Evolutionary conservation across 2,329 filamentous ascomycete genomes (phyloP), one percentile per base, ranked within the genome.

Genomic region (Phoma herbarum): DNA sequence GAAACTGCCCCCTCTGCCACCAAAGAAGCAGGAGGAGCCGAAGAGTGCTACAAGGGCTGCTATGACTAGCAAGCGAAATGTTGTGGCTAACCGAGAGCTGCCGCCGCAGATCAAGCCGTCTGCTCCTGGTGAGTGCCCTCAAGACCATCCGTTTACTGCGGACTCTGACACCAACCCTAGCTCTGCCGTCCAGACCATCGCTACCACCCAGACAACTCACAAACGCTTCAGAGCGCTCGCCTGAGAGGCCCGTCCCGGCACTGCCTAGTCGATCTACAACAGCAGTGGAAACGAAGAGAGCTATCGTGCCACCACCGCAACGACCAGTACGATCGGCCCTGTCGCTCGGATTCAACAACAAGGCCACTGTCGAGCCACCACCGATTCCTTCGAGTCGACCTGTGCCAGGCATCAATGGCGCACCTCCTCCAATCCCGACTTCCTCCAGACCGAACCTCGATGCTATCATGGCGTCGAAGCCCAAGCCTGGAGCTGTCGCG

Each of bases 381-480:
- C 64, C 73, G 6, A 43, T 76, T n/a, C 75, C 73, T 6, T 49
- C 64, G n/a, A 68, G 43, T 25, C 62, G 71, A 20, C 73, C 70
- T 3, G 50, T 59, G 18, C 45, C 58, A 41, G 51, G 60, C 25
- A 28, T 53, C 4, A 46, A 62, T 26, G 59, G 64, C 35, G 66
- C 65, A 11, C 80, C 80, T 23, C 81, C 86, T 2, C 85, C 85
- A 2, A 71, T 88, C 11, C 86, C 86, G 8, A 66, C 80, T 25
- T 76, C 78, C 20, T 85, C 85, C 23, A 79, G 85, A 41, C 86
- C 86, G n/a, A 83, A 88, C 73, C 77, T 88, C 3, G 80, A 83
- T 8, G 81, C 83, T 42, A 76, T 87, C 18, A 80, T 84, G 74
- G 81, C 83, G 43, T 75, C 73, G 10, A 76, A 77, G 56, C 75